phyloP scores from a whole-genome alignment of 2,329 filamentous ascomycete genomes.

The Alternaria infectoria region DNA sequence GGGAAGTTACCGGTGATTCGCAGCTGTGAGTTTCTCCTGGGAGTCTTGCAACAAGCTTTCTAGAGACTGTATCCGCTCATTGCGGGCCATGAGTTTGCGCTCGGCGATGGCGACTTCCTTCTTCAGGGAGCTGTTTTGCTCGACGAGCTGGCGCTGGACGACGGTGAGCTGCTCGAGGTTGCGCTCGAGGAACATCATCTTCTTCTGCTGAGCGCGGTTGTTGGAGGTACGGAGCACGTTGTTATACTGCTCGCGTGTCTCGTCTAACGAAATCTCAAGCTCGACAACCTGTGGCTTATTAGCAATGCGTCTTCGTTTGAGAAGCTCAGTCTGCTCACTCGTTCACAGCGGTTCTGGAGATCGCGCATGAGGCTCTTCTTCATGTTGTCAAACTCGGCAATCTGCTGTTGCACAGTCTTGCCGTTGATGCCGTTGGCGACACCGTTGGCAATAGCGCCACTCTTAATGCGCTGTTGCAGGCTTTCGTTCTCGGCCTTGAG shows the following conservation, averaged over 20 bases:
- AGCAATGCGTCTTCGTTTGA: slow-evolving; percentile 19
- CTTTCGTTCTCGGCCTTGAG: slow-evolving; percentile 83
- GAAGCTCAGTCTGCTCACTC: slow-evolving; percentile 56
- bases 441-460: slow-evolving; percentile 66
- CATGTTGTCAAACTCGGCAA: slow-evolving; percentile 98
- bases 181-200: slow-evolving; percentile 98
- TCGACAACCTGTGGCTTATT: slow-evolving; percentile 70
- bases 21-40: slow-evolving; percentile 96
- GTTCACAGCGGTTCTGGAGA: slow-evolving; percentile 96
- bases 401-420: slow-evolving; percentile 96
- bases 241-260: slow-evolving; percentile 98
- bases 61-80: slow-evolving; percentile 94
- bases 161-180: slow-evolving; percentile 98
- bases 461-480: slow-evolving; percentile 75
- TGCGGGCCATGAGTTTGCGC: slow-evolving; percentile 92
- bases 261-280: slow-evolving; percentile 95
- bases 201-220: slow-evolving; percentile 99
- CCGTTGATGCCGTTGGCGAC: slow-evolving; percentile 67
- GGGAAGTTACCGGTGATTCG: slow-evolving; percentile 83
- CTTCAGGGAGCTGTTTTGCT: slow-evolving; percentile 94
- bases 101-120: slow-evolving; percentile 99
- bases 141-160: slow-evolving; percentile 95
- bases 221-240: slow-evolving; percentile 96
- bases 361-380: slow-evolving; percentile 99
- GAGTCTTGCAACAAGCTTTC: slow-evolving; percentile 93